A percentile compares a stretch with the other conserved stretches of the same genome.
Conservation (phyloP, 2,329 filamentous ascomycete genomes). For the Aspergillus awamori region DNA sequence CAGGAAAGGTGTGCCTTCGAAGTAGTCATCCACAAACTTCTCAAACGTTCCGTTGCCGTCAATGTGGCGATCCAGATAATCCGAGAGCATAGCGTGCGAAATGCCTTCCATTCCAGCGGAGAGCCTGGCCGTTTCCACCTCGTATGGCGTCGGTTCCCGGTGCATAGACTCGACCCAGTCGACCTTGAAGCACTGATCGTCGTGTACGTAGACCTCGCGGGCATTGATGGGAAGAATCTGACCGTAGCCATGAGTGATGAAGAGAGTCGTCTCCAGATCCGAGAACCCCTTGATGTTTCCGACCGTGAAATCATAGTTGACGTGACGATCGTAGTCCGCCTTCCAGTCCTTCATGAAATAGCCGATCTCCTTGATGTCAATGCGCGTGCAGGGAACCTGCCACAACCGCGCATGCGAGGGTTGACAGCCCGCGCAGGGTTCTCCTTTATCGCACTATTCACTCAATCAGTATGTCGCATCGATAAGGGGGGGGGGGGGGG, state of each 20-base stretch:
- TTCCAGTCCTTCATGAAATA: conserved; percentile 99
- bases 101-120: conserved; percentile 89
- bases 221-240: conserved; percentile 91
- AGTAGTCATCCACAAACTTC: conserved; percentile 92
- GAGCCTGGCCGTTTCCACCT: conserved; percentile 83
- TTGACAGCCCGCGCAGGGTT: conserved; percentile 93
- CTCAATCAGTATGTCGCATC: not conserved
- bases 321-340: conserved; percentile 90
- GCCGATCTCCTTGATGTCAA: conserved; percentile 97
- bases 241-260: conserved; percentile 95
- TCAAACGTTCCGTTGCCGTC: conserved; percentile 88
- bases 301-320: conserved; percentile 82
- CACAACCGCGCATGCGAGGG: conserved; percentile 92
- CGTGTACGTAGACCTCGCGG: conserved; percentile 87
- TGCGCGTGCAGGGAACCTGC: conserved; percentile 96
- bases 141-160: conserved; percentile 76
- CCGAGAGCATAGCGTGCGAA: conserved; percentile 75
- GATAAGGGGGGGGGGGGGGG: not conserved
- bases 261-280: conserved; percentile 67
- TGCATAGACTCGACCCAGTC: conserved; percentile 88
- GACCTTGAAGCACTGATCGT: conserved; percentile 88
- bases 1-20: conserved; percentile 91
- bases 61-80: conserved; percentile 94
- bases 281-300: conserved; percentile 91
- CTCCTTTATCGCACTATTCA: conserved; percentile 82